These are phyloP conservation scores for Globisporangium iwayamae DNA, from an alignment of 352 stramenopile genomes.

Conservation along the genomic window DNA sequence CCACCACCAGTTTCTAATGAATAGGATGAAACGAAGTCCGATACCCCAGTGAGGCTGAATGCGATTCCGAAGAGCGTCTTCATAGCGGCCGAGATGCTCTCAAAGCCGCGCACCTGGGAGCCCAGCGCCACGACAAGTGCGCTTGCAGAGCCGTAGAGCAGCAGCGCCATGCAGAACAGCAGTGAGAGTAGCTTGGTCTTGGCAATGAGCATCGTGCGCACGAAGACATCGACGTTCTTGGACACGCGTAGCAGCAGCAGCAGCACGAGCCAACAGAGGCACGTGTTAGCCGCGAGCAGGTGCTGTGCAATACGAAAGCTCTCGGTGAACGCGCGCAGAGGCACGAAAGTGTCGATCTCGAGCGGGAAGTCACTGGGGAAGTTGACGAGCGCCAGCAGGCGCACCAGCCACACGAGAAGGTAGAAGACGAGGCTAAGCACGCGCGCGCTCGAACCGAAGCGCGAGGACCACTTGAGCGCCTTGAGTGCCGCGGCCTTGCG, in stretches of 20 bases:
- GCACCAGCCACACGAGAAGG: constrained; percentile 39
- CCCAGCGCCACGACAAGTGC: constrained; percentile 41
- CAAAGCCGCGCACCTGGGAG: constrained; percentile 25
- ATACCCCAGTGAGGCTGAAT: constrained; percentile 18
- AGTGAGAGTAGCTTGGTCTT: constrained; percentile 31
- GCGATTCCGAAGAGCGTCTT: constrained; percentile 35
- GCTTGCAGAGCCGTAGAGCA: constrained; percentile 46
- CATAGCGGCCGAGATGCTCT: constrained; percentile 31
- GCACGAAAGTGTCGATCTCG: constrained; percentile 26
- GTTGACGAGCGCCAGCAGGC: constrained; percentile 32
- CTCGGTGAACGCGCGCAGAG: constrained; percentile 35
- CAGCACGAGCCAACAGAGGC: constrained; percentile 40
- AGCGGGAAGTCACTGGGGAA: constrained; percentile 32
- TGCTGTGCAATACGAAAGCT: constrained; percentile 34
- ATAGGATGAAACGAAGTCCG: constrained; percentile 3
- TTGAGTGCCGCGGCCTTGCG: constrained; percentile 18
- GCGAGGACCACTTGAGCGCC: constrained; percentile 24
- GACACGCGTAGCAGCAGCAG: constrained; percentile 39
- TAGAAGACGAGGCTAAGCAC: constrained; percentile 35
- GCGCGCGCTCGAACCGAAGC: constrained; percentile 26
- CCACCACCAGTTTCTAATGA: not conserved
- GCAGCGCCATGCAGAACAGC: constrained; percentile 25
- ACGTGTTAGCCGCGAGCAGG: constrained; percentile 33
- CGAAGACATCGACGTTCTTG: constrained; percentile 35
- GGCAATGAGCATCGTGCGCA: constrained; percentile 30